Conservation (phyloP, 1,284 basidiomycete genomes). For the Neolentinus lepideus region DNA sequence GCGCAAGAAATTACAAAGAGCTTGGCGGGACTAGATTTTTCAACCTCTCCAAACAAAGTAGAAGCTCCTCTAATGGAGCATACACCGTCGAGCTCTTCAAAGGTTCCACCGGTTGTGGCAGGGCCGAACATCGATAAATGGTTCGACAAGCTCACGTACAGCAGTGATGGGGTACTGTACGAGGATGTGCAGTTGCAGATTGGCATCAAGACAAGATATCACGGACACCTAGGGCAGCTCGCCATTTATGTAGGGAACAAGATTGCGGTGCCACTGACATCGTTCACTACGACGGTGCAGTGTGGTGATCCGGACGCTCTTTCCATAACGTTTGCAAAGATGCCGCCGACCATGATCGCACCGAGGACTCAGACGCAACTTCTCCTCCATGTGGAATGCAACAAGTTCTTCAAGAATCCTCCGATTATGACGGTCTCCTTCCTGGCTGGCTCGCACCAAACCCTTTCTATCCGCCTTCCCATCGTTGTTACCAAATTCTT, state of each 20-base stretch:
- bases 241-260: slow-evolving; percentile 98
- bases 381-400: slow-evolving; percentile 91
- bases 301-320: slow-evolving; percentile 70
- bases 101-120: slow-evolving; percentile 43
- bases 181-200: slow-evolving; percentile 96
- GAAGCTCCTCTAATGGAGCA: background rate
- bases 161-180: slow-evolving; percentile 86
- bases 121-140: slow-evolving; percentile 79
- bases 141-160: slow-evolving; percentile 83
- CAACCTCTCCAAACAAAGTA: slow-evolving; percentile 18
- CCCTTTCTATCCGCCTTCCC: slow-evolving; percentile 80
- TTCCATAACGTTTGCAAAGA: slow-evolving; percentile 81
- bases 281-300: slow-evolving; percentile 83
- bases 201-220: slow-evolving; percentile 94
- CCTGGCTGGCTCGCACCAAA: slow-evolving; percentile 87
- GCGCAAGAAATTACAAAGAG: slow-evolving; percentile 63
- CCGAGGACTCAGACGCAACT: slow-evolving; percentile 90
- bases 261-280: slow-evolving; percentile 77
- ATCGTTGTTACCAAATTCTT: slow-evolving; percentile 90
- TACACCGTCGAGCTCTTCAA: background rate
- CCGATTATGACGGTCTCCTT: slow-evolving; percentile 89
- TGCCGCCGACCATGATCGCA: slow-evolving; percentile 74
- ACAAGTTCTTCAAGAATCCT: slow-evolving; percentile 71
- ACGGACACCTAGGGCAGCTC: slow-evolving; percentile 86
- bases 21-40: slow-evolving; percentile 77